Evolutionary conservation across 1,284 basidiomycete genomes (phyloP).

Genomic region (Spongiforma sp.): DNA sequence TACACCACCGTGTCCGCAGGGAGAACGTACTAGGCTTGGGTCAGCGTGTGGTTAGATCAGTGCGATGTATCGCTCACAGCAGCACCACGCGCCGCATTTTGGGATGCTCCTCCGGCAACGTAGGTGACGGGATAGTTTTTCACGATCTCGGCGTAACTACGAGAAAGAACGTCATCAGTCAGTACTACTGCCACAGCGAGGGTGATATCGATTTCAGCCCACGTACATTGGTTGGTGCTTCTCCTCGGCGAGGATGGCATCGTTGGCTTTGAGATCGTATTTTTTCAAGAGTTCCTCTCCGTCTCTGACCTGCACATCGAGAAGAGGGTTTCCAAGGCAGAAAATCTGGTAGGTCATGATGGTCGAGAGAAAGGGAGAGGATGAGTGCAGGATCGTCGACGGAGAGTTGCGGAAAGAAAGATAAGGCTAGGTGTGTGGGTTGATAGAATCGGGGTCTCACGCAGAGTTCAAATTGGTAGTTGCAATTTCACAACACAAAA

Average conservation of each 20-base stretch:
- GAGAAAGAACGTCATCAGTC: background rate
- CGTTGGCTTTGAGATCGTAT: constrained; percentile 93
- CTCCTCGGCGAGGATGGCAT: constrained; percentile 94
- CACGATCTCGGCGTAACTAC: constrained; percentile 89
- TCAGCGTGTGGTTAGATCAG: constrained; percentile 1
- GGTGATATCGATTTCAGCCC: background rate
- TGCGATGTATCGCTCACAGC: constrained; percentile 67
- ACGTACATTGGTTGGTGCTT: constrained; percentile 86
- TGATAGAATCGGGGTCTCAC: constrained; percentile 4
- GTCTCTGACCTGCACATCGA: constrained; percentile 88
- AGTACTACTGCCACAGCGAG: background rate
- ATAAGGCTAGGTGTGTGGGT: background rate
- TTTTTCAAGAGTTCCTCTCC: constrained; percentile 89
- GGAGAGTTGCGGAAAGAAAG: constrained; percentile 16
- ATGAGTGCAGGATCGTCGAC: constrained; percentile 12
- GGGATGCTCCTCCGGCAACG: constrained; percentile 96
- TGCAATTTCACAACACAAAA: background rate
- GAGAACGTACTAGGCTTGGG: constrained; percentile 76
- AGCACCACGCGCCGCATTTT: constrained; percentile 96
- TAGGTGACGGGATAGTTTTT: constrained; percentile 84
- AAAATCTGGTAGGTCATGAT: constrained; percentile 60
- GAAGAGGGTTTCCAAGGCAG: constrained; percentile 88
- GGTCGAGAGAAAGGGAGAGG: constrained; percentile 15
- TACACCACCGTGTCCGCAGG: constrained; percentile 94
- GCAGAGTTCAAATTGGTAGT: background rate